These are phyloP conservation scores for Fragilaria crotonensis DNA, from an alignment of 108 stramenopile species.

Conservation along the genomic window DNA sequence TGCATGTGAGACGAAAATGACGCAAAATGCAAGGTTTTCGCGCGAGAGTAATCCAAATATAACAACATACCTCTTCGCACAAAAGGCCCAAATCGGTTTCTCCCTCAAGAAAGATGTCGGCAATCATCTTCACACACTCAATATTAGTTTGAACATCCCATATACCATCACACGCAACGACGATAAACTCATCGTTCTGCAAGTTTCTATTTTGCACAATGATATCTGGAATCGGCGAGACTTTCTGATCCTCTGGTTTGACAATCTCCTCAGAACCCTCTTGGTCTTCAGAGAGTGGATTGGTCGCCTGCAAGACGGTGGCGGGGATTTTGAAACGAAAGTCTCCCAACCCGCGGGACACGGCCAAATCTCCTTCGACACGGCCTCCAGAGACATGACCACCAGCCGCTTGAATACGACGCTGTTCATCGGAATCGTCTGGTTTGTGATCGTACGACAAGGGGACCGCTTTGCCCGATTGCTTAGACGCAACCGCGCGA, in stretches of 20 bases:
- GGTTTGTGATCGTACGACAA: conserved; percentile 92
- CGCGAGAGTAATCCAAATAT: no score
- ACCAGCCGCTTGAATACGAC: conserved; percentile 52
- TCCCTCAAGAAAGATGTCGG: conserved; percentile 62
- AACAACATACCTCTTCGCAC: conserved; percentile 83
- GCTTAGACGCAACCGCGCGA: conserved; percentile 54
- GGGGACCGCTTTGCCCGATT: conserved; percentile 34
- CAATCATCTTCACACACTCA: conserved; percentile 72
- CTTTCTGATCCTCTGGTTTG: conserved; percentile 66
- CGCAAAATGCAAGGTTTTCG: no score
- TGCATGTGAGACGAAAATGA: no score
- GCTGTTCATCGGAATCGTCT: conserved; percentile 50
- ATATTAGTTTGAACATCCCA: conserved; percentile 91
- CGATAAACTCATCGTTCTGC: conserved; percentile 71
- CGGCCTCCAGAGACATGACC: conserved; percentile 68
- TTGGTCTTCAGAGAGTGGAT: background rate
- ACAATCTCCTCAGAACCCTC: background rate
- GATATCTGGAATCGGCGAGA: conserved; percentile 78
- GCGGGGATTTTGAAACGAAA: conserved; percentile 73
- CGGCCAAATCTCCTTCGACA: conserved; percentile 91
- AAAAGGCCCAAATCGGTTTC: conserved; percentile 65
- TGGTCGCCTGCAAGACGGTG: conserved; percentile 14
- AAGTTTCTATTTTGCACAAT: conserved; percentile 42
- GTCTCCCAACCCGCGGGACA: conserved; percentile 85
- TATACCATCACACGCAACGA: conserved; percentile 90